These are phyloP conservation scores for Plectranthus barbatus DNA, from an alignment of 257 asterid genomes.

Conservation along the genomic window DNA sequence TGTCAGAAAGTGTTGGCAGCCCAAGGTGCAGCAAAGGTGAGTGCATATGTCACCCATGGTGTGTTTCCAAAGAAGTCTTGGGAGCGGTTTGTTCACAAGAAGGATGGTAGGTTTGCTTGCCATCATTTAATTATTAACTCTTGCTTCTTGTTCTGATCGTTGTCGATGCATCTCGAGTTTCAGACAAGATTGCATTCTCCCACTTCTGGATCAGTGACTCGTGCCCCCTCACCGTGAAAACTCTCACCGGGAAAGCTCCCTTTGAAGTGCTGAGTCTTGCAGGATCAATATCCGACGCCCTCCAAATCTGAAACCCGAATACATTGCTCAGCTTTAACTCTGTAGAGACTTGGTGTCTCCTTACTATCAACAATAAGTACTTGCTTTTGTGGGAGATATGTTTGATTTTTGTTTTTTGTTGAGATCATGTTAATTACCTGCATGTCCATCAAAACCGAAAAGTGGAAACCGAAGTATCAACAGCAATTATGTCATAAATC, in stretches of 20 bases:
- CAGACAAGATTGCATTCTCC: conserved; percentile 49
- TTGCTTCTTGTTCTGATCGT: conserved; percentile 1
- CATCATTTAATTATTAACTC: not conserved
- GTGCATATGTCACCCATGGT: conserved; percentile 88
- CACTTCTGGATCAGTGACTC: conserved; percentile 95
- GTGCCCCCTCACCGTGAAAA: conserved; percentile 69
- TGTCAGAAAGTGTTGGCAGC: conserved; percentile 84
- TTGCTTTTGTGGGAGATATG: not conserved
- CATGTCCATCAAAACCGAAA: too few relatives aligned
- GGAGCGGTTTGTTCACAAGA: conserved; percentile 76
- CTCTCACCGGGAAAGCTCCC: conserved; percentile 56
- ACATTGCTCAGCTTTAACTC: not conserved
- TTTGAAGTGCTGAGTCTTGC: conserved; percentile 90
- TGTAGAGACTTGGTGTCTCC: not conserved
- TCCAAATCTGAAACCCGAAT: conserved; percentile 49
- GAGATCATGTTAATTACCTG: not conserved
- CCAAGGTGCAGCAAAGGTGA: conserved; percentile 86
- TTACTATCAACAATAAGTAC: not conserved
- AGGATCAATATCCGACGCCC: conserved; percentile 86
- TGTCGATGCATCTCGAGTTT: conserved; percentile 6
- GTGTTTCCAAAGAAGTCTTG: conserved; percentile 76
- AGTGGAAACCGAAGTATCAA: too few relatives aligned
- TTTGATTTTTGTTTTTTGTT: not conserved
- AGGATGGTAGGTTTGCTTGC: conserved; percentile 33
- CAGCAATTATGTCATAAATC: conserved; percentile 3